Evolutionary conservation across 1,284 basidiomycete genomes (phyloP).

Genomic region (Trametes sp.): DNA sequence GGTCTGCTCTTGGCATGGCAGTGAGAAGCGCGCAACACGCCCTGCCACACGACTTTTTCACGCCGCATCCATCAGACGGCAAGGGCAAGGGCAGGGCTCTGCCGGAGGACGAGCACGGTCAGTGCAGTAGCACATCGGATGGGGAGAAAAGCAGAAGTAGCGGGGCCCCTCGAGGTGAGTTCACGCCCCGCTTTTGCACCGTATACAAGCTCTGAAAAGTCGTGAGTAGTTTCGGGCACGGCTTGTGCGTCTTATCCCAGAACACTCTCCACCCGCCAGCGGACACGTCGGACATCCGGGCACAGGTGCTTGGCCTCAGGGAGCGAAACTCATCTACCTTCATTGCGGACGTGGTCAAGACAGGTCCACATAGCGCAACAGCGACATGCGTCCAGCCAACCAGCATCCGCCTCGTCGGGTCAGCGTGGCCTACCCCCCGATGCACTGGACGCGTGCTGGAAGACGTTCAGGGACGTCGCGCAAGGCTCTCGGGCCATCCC

Average conservation of each 20-base stretch:
- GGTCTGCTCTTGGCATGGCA: conserved; percentile 35
- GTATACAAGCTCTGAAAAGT: conserved; percentile 4
- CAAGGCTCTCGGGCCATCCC: conserved; percentile 13
- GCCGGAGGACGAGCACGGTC: conserved; percentile 39
- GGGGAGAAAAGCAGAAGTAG: background rate
- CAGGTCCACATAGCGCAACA: conserved; percentile 33
- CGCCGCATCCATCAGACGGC: conserved; percentile 54
- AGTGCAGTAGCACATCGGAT: conserved; percentile 18
- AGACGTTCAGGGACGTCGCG: conserved; percentile 21
- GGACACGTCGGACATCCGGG: conserved; percentile 34
- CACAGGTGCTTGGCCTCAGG: conserved; percentile 30
- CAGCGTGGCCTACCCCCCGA: conserved; percentile 5
- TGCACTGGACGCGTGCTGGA: conserved; percentile 10
- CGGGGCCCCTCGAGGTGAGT: conserved; percentile 20
- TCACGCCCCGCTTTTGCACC: background rate
- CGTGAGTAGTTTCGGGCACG: conserved; percentile 12
- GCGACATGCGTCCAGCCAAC: conserved; percentile 37
- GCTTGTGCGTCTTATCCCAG: conserved; percentile 18
- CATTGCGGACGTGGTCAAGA: conserved; percentile 31
- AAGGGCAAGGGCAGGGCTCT: conserved; percentile 58
- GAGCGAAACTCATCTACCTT: conserved; percentile 28
- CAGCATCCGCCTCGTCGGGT: conserved; percentile 10
- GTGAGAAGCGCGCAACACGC: conserved; percentile 38
- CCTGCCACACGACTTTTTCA: conserved; percentile 58
- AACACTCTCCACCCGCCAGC: conserved; percentile 26